Conservation (phyloP, 352 stramenopile species). For the Pythium periplocum region DNA sequence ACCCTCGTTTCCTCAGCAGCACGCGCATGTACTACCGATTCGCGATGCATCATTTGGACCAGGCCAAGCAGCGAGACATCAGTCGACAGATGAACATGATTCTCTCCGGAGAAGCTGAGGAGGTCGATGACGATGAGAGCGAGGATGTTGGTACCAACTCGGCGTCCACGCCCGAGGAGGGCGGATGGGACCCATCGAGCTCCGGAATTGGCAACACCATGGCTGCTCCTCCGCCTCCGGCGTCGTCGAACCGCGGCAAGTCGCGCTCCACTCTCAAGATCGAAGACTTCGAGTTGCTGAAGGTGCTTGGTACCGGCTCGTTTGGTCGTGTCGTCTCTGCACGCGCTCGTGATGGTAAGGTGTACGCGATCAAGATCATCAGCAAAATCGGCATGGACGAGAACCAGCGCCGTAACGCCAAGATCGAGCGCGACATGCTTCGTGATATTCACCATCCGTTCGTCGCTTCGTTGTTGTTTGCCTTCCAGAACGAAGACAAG, state of each 20-base stretch:
- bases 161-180: slow-evolving; percentile 10
- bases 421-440: slow-evolving; percentile 94
- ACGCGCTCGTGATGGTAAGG: slow-evolving; percentile 50
- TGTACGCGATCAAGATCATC: slow-evolving; percentile 89
- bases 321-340: slow-evolving; percentile 83
- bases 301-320: slow-evolving; percentile 78
- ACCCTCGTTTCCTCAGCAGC: slow-evolving; percentile 69
- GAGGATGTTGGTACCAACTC: slow-evolving; percentile 30
- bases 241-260: slow-evolving; percentile 45
- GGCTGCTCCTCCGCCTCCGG: slow-evolving; percentile 7
- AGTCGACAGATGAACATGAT: slow-evolving; percentile 56
- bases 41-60: slow-evolving; percentile 72
- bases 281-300: slow-evolving; percentile 84
- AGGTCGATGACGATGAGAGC: slow-evolving; percentile 58
- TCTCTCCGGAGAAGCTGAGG: slow-evolving; percentile 67
- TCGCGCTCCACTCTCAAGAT: slow-evolving; percentile 79
- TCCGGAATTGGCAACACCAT: neutral
- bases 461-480: slow-evolving; percentile 95
- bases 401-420: slow-evolving; percentile 70
- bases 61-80: slow-evolving; percentile 34
- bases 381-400: slow-evolving; percentile 88
- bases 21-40: slow-evolving; percentile 89
- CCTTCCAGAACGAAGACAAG: slow-evolving; percentile 97
- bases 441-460: slow-evolving; percentile 94
- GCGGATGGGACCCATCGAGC: neutral